A percentile compares a stretch with the other conserved stretches of the same genome.
Evolutionary conservation across 1,139 yeast genomes (phyloP).

Genomic region (Insectozyma bohioensis): DNA sequence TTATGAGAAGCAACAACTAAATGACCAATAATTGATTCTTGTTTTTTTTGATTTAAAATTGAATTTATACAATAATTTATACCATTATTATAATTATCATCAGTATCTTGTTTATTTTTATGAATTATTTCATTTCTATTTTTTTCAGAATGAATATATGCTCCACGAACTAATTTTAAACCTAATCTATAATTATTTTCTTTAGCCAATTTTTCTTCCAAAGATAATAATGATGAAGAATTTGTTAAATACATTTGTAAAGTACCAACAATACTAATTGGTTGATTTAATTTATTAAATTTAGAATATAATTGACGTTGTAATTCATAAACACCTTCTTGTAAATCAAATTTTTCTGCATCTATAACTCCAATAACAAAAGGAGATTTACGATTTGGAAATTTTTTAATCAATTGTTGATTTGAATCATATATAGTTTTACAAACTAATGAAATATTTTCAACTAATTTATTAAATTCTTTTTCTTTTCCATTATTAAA

Average conservation of each 20-base stretch:
- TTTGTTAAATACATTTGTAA: constrained; percentile 88
- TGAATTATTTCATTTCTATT: constrained; percentile 68
- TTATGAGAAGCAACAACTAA: constrained; percentile 94
- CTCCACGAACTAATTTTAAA: constrained; percentile 94
- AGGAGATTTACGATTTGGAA: constrained; percentile 73
- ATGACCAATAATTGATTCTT: constrained; percentile 67
- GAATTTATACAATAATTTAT: constrained; percentile 63
- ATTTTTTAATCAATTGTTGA: constrained; percentile 42
- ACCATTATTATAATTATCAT: constrained; percentile 71
- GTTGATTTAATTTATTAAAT: constrained; percentile 61
- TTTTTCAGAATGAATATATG: constrained; percentile 89
- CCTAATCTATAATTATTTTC: constrained; percentile 72
- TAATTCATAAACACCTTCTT: constrained; percentile 86
- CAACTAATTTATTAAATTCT: constrained; percentile 61
- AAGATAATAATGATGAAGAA: constrained; percentile 58
- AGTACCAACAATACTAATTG: constrained; percentile 82
- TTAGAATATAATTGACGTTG: constrained; percentile 79
- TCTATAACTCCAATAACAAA: constrained; percentile 86
- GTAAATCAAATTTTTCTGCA: constrained; percentile 88
- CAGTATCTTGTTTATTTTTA: constrained; percentile 75
- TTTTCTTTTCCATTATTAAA: constrained; percentile 43
- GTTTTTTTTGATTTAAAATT: constrained; percentile 45
- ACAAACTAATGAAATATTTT: constrained; percentile 60
- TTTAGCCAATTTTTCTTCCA: constrained; percentile 66
- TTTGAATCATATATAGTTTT: constrained; percentile 59